phyloP scores from a whole-genome alignment of 768 basidiomycete species.

The Infundibulicybe gibba region DNA sequence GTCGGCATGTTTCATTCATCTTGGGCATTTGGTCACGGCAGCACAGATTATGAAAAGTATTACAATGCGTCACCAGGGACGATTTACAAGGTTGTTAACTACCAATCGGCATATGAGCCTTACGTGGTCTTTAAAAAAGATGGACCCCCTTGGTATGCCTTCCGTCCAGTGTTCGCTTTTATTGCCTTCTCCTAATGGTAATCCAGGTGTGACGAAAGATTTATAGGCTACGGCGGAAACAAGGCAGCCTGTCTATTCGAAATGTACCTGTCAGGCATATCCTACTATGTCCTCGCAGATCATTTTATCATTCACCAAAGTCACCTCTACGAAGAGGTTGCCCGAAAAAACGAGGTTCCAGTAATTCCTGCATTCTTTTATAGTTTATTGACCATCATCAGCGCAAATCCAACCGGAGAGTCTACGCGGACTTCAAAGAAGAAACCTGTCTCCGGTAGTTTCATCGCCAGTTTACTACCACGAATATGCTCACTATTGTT shows the following conservation, averaged over 20 bases:
- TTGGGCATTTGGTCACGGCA: constrained; percentile 79
- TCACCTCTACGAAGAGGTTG: constrained; percentile 75
- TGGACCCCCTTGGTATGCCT: constrained; percentile 64
- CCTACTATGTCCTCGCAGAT: constrained; percentile 80
- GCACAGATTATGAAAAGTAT: constrained; percentile 73
- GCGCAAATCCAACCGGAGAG: constrained; percentile 73
- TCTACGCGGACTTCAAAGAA: constrained; percentile 77
- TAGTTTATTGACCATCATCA: constrained; percentile 18
- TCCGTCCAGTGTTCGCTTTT: constrained; percentile 2
- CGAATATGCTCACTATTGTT: background rate
- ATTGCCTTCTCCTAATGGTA: background rate
- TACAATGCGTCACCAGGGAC: constrained; percentile 57
- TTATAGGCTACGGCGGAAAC: constrained; percentile 89
- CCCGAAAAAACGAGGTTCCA: constrained; percentile 64
- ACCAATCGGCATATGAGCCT: constrained; percentile 86
- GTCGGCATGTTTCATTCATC: constrained; percentile 76
- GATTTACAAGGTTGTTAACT: constrained; percentile 71
- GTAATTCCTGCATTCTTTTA: background rate
- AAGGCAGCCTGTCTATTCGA: constrained; percentile 92
- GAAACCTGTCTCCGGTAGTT: constrained; percentile 64
- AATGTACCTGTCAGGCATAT: constrained; percentile 84
- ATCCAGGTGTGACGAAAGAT: constrained; percentile 84
- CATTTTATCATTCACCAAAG: constrained; percentile 90
- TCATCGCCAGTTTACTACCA: background rate
- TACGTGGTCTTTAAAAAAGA: constrained; percentile 82